These are phyloP conservation scores for Penicillium lividum DNA, from an alignment of 495 filamentous ascomycete species.

Conservation along the genomic window DNA sequence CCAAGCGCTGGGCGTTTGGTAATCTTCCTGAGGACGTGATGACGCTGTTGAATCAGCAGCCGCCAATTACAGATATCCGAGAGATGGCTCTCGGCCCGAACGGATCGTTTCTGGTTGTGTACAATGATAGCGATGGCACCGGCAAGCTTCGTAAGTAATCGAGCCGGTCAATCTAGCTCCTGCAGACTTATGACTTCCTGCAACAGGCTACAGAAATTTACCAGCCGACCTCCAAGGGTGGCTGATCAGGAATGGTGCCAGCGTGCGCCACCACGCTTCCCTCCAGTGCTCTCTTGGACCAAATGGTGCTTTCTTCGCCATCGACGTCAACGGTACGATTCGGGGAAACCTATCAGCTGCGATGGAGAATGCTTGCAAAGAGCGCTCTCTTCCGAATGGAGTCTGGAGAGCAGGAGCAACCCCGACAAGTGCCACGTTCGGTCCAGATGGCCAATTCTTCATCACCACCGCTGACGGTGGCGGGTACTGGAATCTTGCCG, in stretches of 20 bases:
- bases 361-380: neutral
- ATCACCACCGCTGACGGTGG: neutral
- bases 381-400: neutral
- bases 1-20: neutral
- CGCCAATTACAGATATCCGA: neutral
- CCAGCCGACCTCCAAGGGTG: neutral
- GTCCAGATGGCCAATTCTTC: neutral
- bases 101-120: neutral
- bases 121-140: neutral
- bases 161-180: neutral
- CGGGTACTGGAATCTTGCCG: neutral
- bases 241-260: neutral
- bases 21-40: neutral
- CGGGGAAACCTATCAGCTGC: neutral
- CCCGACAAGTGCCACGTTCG: neutral
- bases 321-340: neutral
- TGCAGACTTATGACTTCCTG: neutral
- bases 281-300: neutral
- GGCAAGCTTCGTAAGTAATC: neutral
- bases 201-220: neutral
- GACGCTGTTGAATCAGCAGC: neutral
- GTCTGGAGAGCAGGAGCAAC: neutral
- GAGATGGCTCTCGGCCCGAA: neutral
- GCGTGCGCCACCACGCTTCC: neutral
- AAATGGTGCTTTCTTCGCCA: neutral